Percentiles rank a stretch among this genome's conserved stretches.
These are phyloP conservation scores for Rostrohypoxylon terebratum DNA, from an alignment of 495 filamentous ascomycete genomes.

Conservation along the genomic window DNA sequence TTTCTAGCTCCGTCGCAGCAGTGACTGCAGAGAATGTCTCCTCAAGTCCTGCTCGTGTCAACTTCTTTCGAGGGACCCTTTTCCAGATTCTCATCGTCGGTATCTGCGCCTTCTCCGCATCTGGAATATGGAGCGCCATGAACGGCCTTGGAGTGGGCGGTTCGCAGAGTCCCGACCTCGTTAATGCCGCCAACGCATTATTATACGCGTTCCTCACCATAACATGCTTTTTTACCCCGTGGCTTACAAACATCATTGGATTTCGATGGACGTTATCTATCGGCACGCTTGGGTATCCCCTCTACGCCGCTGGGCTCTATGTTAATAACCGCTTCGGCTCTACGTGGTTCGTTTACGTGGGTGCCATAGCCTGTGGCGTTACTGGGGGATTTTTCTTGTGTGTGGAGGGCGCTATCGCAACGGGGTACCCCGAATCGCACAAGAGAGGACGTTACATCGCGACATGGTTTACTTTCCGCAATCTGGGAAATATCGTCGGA, in stretches of 20 bases:
- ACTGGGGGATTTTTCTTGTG: slow-evolving; percentile 62
- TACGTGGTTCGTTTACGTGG: slow-evolving; percentile 63
- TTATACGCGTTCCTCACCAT: slow-evolving; percentile 58
- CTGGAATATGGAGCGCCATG: slow-evolving; percentile 64
- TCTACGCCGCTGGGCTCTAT: slow-evolving; percentile 62
- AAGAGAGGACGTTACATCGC: slow-evolving; percentile 61
- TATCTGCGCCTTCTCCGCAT: slow-evolving; percentile 46
- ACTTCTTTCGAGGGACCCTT: slow-evolving; percentile 38
- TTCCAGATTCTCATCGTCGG: slow-evolving; percentile 45
- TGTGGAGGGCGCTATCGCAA: slow-evolving; percentile 62
- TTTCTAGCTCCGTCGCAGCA: background rate
- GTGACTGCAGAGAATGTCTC: background rate
- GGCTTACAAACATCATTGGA: slow-evolving; percentile 59
- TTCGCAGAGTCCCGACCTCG: slow-evolving; percentile 58
- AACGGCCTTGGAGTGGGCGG: slow-evolving; percentile 63
- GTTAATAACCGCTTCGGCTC: slow-evolving; percentile 63
- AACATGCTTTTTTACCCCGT: slow-evolving; percentile 59
- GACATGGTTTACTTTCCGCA: slow-evolving; percentile 63
- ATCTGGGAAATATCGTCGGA: slow-evolving; percentile 63
- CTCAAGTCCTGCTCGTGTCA: background rate
- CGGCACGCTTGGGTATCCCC: slow-evolving; percentile 61
- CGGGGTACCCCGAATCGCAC: slow-evolving; percentile 61
- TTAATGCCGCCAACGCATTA: slow-evolving; percentile 64
- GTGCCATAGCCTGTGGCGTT: slow-evolving; percentile 60
- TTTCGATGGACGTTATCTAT: slow-evolving; percentile 60